Percentiles rank a stretch among this genome's conserved stretches.
Conservation (phyloP, 1,284 basidiomycete species). For the Phenoliferia sp. region DNA sequence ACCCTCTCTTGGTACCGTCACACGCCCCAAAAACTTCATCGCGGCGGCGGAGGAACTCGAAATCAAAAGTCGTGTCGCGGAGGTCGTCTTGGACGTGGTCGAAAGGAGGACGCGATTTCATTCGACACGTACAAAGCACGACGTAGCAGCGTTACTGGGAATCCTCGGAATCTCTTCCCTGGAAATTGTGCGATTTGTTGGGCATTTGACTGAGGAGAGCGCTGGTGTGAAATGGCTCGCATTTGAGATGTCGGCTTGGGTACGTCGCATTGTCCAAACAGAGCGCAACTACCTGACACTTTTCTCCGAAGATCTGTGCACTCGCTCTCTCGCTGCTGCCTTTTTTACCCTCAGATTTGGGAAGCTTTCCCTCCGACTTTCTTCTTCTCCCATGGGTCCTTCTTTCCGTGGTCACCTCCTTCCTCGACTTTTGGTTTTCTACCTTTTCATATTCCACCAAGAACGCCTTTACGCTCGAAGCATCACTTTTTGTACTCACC, state of each 20-base stretch:
- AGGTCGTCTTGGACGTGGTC: too few species aligned
- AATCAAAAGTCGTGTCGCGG: too few species aligned
- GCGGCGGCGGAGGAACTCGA: too few species aligned
- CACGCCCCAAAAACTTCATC: too few species aligned
- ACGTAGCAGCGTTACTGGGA: too few species aligned
- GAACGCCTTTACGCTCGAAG: constrained; percentile 11
- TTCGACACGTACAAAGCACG: too few species aligned
- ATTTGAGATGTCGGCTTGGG: constrained; percentile 14
- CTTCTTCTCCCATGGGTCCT: constrained; percentile 38
- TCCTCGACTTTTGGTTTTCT: constrained; percentile 40
- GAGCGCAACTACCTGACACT: neutral
- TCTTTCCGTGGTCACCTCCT: constrained; percentile 39
- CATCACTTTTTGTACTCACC: constrained; percentile 34
- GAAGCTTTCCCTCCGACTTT: constrained; percentile 24
- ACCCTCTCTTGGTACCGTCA: neutral
- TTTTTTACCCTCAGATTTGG: constrained; percentile 10
- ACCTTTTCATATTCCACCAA: constrained; percentile 37
- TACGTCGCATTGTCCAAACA: constrained; percentile 7
- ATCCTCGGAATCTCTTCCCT: neutral
- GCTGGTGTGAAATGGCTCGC: constrained; percentile 6
- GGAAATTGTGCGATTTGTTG: neutral
- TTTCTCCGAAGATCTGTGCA: constrained; percentile 5
- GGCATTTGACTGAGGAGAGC: neutral
- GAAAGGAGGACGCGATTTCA: too few species aligned
- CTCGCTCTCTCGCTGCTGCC: constrained; percentile 25